Conservation (phyloP, 768 basidiomycete genomes). For the Pulveroboletus sp. region DNA sequence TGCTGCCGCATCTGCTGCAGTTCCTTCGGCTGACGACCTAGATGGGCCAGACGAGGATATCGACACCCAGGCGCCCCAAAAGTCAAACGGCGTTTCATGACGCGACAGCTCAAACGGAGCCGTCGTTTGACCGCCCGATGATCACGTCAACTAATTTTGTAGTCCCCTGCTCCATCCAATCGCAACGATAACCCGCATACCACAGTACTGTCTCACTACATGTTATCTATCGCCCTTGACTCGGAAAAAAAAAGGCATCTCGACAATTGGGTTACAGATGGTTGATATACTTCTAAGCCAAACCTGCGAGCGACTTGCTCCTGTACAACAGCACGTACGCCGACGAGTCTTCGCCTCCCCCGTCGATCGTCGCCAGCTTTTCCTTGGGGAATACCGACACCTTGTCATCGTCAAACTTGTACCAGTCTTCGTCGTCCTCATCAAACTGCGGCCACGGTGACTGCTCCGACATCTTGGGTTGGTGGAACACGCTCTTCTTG, state of each 20-base stretch:
- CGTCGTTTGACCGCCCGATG: no score
- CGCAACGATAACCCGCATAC: constrained; percentile 12
- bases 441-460: constrained; percentile 27
- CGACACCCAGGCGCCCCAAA: constrained; percentile 13
- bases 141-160: constrained; percentile 1
- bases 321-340: constrained; percentile 89
- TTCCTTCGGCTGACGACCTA: constrained; percentile 68
- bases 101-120: no score
- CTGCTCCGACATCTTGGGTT: constrained; percentile 16
- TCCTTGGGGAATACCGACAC: constrained; percentile 82
- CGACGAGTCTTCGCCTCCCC: constrained; percentile 86
- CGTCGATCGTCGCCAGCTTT: constrained; percentile 80
- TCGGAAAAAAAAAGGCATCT: constrained; percentile 3
- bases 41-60: constrained; percentile 39
- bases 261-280: constrained; percentile 11
- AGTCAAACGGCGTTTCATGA: constrained; percentile 27
- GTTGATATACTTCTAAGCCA: constrained; percentile 13
- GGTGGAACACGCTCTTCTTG: constrained; percentile 69
- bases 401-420: constrained; percentile 96
- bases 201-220: constrained; percentile 4
- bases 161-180: background rate
- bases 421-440: constrained; percentile 80
- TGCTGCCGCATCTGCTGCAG: constrained; percentile 67
- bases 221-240: constrained; percentile 1
- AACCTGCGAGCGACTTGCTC: constrained; percentile 45